Conservation (phyloP, 2,329 filamentous ascomycete species). For the Zopfia rhizophila region DNA sequence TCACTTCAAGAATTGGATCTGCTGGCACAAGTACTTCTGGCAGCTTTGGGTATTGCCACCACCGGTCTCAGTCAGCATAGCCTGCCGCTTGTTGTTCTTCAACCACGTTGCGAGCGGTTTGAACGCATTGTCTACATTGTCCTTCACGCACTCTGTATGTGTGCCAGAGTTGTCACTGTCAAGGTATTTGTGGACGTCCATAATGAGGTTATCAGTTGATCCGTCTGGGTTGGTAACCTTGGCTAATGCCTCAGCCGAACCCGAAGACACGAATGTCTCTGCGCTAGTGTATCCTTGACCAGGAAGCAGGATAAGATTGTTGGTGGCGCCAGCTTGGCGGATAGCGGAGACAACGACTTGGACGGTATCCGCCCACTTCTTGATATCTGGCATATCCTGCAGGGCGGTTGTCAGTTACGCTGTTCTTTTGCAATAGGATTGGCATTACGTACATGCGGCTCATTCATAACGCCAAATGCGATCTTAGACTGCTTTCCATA, state of each 20-base stretch:
- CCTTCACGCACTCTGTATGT: conserved; percentile 42
- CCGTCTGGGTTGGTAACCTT: conserved; percentile 69
- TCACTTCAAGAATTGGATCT: conserved; percentile 43
- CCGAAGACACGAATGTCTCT: conserved; percentile 34
- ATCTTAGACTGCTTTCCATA: conserved; percentile 66
- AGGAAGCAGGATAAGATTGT: conserved; percentile 72
- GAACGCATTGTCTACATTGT: conserved; percentile 49
- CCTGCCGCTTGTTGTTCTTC: conserved; percentile 48
- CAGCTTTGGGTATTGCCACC: conserved; percentile 51
- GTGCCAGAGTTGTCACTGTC: conserved; percentile 54
- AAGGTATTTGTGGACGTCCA: conserved; percentile 56
- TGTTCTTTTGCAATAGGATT: no score
- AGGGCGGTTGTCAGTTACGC: no score
- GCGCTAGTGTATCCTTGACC: conserved; percentile 67
- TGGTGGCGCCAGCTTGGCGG: conserved; percentile 69
- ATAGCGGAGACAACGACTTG: conserved; percentile 74
- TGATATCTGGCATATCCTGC: conserved; percentile 59
- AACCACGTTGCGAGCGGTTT: conserved; percentile 50
- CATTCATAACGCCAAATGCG: conserved; percentile 76
- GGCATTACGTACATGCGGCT: conserved; percentile 59
- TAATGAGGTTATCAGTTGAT: conserved; percentile 63
- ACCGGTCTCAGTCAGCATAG: conserved; percentile 55
- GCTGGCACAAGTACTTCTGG: conserved; percentile 45
- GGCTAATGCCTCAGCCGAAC: conserved; percentile 58
- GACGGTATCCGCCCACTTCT: conserved; percentile 67